Percentiles rank a stretch among this genome's conserved stretches.
Conservation (phyloP, 2,329 filamentous ascomycete species). For the Penicillium sp. region DNA sequence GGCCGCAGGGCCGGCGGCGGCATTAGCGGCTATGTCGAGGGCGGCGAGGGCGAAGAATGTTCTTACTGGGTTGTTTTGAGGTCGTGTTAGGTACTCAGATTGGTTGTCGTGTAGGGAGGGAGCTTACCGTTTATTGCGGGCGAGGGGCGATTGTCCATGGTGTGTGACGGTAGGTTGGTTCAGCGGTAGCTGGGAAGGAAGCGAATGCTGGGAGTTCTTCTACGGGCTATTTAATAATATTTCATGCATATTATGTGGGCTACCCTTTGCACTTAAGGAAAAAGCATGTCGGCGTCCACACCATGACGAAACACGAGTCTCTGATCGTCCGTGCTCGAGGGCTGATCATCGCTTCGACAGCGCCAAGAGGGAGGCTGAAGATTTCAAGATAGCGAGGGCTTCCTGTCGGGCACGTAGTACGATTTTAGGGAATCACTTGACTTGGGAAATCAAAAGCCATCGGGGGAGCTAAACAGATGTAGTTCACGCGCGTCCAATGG, state of each 20-base stretch:
- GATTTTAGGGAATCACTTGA: too few relatives aligned
- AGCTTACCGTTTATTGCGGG: constrained; percentile 17
- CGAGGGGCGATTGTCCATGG: constrained; percentile 4
- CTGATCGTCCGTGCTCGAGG: background rate
- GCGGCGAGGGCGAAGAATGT: constrained; percentile 18
- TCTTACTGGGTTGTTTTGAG: constrained; percentile 8
- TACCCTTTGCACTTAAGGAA: background rate
- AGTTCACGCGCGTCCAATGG: constrained; percentile 11
- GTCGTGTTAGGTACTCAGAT: background rate
- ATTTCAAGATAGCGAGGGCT: background rate
- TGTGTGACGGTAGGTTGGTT: background rate
- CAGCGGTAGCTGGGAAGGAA: background rate
- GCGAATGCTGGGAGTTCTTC: background rate
- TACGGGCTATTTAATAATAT: background rate
- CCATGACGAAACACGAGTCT: background rate
- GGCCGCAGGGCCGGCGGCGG: constrained; percentile 19
- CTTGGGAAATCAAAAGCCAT: background rate
- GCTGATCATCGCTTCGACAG: background rate
- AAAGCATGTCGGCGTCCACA: background rate
- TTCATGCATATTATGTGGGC: background rate
- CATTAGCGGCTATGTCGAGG: constrained; percentile 18
- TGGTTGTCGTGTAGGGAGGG: too few relatives aligned
- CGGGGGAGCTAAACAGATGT: background rate
- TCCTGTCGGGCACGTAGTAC: background rate
- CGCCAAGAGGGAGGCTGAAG: constrained; percentile 5